These are phyloP conservation scores for Cladophialophora carrionii DNA, from an alignment of 2,329 filamentous ascomycete species.

Conservation along the genomic window DNA sequence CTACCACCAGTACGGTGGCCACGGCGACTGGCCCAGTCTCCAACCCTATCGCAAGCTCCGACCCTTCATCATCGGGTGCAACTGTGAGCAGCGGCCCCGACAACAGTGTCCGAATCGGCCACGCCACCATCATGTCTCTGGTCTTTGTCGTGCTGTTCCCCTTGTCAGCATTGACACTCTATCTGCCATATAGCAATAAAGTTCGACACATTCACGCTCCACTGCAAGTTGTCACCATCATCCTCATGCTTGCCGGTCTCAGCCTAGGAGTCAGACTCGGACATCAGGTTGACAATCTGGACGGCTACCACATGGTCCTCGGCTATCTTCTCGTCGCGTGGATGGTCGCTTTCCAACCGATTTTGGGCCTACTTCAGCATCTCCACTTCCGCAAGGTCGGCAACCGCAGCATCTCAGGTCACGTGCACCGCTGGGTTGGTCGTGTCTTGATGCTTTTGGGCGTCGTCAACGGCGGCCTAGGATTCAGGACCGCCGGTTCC, in stretches of 20 bases:
- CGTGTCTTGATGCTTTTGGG: conserved; percentile 56
- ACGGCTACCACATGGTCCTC: conserved; percentile 56
- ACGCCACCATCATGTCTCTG: conserved; percentile 49
- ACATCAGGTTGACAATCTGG: conserved; percentile 44
- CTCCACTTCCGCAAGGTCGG: conserved; percentile 53
- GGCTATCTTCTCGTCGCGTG: conserved; percentile 56
- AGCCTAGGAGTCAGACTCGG: conserved; percentile 58
- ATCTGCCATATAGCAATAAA: conserved; percentile 47
- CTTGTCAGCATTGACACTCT: conserved; percentile 42
- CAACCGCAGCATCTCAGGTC: conserved; percentile 43
- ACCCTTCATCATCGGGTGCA: conserved; percentile 25
- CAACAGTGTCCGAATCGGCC: conserved; percentile 26
- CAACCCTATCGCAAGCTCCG: conserved; percentile 25
- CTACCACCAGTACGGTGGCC: conserved; percentile 7
- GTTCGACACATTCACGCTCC: conserved; percentile 51
- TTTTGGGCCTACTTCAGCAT: conserved; percentile 58
- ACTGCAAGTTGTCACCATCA: conserved; percentile 54
- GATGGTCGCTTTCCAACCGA: conserved; percentile 61
- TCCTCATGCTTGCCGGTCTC: conserved; percentile 54
- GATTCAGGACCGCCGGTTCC: conserved; percentile 52
- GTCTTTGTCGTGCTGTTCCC: conserved; percentile 50
- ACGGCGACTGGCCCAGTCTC: conserved; percentile 30
- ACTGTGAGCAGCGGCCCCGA: conserved; percentile 13
- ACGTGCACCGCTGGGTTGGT: conserved; percentile 60
- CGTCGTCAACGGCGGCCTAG: conserved; percentile 62